Evolutionary conservation across 140 eudicot species (phyloP).

Genomic region (Erigeron philadelphicus): DNA sequence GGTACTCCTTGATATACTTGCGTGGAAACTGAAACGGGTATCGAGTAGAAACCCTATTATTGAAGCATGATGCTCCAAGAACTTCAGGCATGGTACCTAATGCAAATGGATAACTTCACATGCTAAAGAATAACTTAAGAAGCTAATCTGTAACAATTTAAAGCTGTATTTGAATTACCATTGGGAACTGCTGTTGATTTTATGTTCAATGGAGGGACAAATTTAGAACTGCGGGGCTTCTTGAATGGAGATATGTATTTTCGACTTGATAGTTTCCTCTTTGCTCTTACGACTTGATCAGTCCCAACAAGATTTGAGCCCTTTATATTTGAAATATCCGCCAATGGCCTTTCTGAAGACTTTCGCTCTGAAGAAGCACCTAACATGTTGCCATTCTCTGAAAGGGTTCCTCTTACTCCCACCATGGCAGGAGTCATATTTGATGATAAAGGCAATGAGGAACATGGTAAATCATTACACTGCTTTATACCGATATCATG

Average conservation of each 20-base stretch:
- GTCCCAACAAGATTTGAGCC: slow-evolving; percentile 18
- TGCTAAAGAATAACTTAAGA: slow-evolving; percentile 9
- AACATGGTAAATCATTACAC: slow-evolving; percentile 21
- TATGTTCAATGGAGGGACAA: slow-evolving; percentile 61
- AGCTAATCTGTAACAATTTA: neutral
- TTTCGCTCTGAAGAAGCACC: slow-evolving; percentile 21
- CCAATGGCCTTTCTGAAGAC: slow-evolving; percentile 41
- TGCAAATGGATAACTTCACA: slow-evolving; percentile 21
- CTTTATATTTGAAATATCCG: slow-evolving; percentile 55
- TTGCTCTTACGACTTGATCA: slow-evolving; percentile 37
- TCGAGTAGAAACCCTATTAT: slow-evolving; percentile 46
- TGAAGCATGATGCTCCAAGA: slow-evolving; percentile 41
- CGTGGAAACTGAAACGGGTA: slow-evolving; percentile 61
- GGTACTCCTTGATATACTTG: slow-evolving; percentile 55
- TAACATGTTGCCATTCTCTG: slow-evolving; percentile 24
- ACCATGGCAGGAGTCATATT: slow-evolving; percentile 9
- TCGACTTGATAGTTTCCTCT: slow-evolving; percentile 45
- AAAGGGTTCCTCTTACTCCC: slow-evolving; percentile 10
- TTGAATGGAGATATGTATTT: slow-evolving; percentile 70
- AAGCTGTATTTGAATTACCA: slow-evolving; percentile 39
- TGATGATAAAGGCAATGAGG: slow-evolving; percentile 19
- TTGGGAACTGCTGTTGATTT: slow-evolving; percentile 27
- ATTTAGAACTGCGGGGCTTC: slow-evolving; percentile 72
- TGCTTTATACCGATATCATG: slow-evolving; percentile 28
- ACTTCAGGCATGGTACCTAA: slow-evolving; percentile 41